These are phyloP conservation scores for Avena eriantha DNA, from an alignment of 176 grass and related monocot genomes.

Conservation along the genomic window DNA sequence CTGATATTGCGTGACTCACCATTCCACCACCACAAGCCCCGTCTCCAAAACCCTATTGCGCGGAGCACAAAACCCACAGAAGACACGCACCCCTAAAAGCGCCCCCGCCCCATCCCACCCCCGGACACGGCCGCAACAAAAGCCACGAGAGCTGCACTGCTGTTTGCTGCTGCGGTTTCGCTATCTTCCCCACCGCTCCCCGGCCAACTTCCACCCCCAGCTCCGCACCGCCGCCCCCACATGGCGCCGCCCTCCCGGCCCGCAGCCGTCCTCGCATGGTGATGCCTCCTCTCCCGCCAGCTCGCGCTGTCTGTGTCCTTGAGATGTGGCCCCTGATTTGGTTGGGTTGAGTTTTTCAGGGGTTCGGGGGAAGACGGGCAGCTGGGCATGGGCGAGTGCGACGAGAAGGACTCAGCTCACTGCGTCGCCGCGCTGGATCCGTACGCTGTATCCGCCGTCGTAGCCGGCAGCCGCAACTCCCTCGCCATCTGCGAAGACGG, in stretches of 20 bases:
- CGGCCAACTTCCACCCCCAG: neutral
- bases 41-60: constrained; percentile 8
- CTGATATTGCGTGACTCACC: constrained; percentile 1
- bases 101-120: neutral
- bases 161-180: constrained; percentile 30
- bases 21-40: neutral
- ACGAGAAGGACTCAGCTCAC: constrained; percentile 74
- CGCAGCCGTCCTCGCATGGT: constrained; percentile 73
- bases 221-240: neutral
- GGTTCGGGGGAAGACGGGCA: constrained; percentile 94
- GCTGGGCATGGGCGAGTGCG: constrained; percentile 75
- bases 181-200: constrained; percentile 20
- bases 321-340: neutral
- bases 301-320: neutral
- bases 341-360: constrained; percentile 44
- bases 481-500: constrained; percentile 86
- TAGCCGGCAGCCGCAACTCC: constrained; percentile 97
- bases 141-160: neutral
- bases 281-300: neutral
- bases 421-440: constrained; percentile 55
- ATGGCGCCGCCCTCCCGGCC: constrained; percentile 44
- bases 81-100: constrained; percentile 38
- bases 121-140: constrained; percentile 19
- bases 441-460: constrained; percentile 63
- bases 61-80: constrained; percentile 37